phyloP scores from a whole-genome alignment of 1,284 basidiomycete species.

The Athelia sp. region DNA sequence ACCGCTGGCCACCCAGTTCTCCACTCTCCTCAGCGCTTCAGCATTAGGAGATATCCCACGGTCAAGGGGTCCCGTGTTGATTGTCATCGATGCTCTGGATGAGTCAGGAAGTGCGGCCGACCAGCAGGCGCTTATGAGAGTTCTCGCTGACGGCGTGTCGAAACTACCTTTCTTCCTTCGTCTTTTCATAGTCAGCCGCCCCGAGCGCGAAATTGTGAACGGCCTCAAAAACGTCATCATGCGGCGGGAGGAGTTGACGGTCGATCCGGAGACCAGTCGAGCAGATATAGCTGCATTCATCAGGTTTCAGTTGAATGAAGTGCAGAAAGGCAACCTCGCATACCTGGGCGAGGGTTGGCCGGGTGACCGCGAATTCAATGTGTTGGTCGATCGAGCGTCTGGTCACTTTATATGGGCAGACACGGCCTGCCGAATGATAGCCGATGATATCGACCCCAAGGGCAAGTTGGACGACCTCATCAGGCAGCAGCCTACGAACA shows the following conservation, averaged over 20 bases:
- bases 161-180: not conserved
- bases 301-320: too few species aligned
- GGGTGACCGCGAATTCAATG: too few species aligned
- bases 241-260: not conserved
- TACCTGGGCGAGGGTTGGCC: too few species aligned
- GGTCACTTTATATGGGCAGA: too few species aligned
- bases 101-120: not conserved
- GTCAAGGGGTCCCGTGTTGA: not conserved
- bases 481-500: too few species aligned
- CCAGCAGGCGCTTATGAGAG: not conserved
- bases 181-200: not conserved
- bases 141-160: not conserved
- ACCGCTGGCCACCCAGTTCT: not conserved
- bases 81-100: conserved; percentile 1
- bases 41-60: not conserved
- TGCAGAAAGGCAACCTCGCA: too few species aligned
- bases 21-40: not conserved
- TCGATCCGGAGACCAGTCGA: not conserved
- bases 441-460: too few species aligned
- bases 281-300: not conserved
- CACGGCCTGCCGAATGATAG: too few species aligned
- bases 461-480: too few species aligned
- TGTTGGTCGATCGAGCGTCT: too few species aligned
- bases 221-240: not conserved
- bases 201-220: not conserved